Evolutionary conservation across 129 eudicot species (phyloP).

Genomic region (Apium graveolens): DNA sequence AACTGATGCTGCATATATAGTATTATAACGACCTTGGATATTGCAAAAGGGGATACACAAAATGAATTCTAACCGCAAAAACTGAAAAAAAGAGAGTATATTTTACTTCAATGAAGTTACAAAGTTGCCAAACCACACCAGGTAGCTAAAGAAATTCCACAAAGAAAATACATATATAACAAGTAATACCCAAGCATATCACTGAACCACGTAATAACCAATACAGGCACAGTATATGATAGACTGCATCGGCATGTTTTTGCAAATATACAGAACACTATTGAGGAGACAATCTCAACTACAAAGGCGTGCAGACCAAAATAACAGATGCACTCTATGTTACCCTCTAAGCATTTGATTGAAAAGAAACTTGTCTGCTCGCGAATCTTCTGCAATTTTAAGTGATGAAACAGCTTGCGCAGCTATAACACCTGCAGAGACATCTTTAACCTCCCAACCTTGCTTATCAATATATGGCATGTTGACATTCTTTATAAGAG

Average conservation of each 20-base stretch:
- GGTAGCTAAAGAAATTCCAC: not conserved
- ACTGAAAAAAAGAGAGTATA: not conserved
- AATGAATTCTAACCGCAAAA: not conserved
- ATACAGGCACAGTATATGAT: not conserved
- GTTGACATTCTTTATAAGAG: conserved; percentile 25
- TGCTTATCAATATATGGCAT: conserved; percentile 38
- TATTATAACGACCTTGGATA: not conserved
- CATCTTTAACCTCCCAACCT: conserved; percentile 42
- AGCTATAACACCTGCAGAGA: conserved; percentile 61
- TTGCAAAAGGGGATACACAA: not conserved
- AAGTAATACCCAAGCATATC: conserved; percentile 14
- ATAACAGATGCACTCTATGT: conserved; percentile 4
- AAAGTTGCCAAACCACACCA: not conserved
- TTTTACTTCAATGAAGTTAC: not conserved
- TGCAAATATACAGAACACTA: conserved; percentile 14
- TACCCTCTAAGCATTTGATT: conserved; percentile 48
- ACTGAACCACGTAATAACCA: conserved; percentile 15
- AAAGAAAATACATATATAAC: not conserved
- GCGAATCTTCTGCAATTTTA: conserved; percentile 69
- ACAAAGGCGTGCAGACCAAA: conserved; percentile 11
- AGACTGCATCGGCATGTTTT: conserved; percentile 7
- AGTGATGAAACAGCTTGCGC: conserved; percentile 84
- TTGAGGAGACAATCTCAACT: conserved; percentile 4
- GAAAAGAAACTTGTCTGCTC: conserved; percentile 49
- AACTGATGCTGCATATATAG: not conserved